These are phyloP conservation scores for Leishmania guyanensis DNA, from an alignment of 208 protist genomes.

Conservation along the genomic window DNA sequence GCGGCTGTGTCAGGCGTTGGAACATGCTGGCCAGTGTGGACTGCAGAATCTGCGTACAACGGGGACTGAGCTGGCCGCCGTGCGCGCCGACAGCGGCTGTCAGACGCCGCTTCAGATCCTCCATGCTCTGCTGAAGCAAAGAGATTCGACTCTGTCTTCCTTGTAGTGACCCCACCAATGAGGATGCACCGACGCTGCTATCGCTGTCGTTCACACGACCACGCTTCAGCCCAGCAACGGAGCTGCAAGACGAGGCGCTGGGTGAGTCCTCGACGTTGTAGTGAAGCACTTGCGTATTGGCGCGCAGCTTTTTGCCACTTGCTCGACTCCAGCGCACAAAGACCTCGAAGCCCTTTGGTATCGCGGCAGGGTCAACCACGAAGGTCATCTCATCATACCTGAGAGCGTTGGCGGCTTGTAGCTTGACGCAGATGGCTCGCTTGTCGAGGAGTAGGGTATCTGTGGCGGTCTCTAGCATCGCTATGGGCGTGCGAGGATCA, in stretches of 20 bases:
- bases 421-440: constrained; percentile 19
- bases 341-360: constrained; percentile 42
- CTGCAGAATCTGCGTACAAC: constrained; percentile 29
- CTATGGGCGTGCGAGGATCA: constrained; percentile 36
- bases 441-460: constrained; percentile 25
- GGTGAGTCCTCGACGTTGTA: constrained; percentile 15
- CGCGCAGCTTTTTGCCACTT: constrained; percentile 38
- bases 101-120: constrained; percentile 36
- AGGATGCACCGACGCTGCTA: constrained; percentile 7
- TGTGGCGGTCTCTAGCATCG: constrained; percentile 42
- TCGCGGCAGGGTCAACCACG: constrained; percentile 27
- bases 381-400: neutral
- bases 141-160: constrained; percentile 10
- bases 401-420: constrained; percentile 20
- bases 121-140: constrained; percentile 21
- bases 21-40: constrained; percentile 47
- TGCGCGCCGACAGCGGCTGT: constrained; percentile 2
- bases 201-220: constrained; percentile 3
- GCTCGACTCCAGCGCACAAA: constrained; percentile 60
- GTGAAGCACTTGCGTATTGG: constrained; percentile 48
- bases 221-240: constrained; percentile 17
- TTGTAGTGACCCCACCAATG: constrained; percentile 17
- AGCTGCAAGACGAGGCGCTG: neutral
- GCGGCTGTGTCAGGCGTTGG: constrained; percentile 35
- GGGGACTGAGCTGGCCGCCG: neutral